Base-by-base conservation (phyloP, 202 grass and related monocot species). In the Setaria viridis region DNA sequence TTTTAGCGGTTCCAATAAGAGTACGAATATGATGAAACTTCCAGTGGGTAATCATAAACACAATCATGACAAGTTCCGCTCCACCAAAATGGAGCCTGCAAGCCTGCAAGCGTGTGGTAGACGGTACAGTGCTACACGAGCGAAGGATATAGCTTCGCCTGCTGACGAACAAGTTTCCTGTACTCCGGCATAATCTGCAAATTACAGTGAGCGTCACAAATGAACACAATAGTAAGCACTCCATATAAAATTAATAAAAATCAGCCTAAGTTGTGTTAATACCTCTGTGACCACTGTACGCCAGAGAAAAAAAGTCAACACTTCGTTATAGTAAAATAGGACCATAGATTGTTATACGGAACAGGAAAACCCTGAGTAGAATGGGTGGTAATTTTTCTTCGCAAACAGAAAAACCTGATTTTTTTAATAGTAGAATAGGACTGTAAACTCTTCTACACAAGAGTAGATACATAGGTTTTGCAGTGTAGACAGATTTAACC, bases 111-210 rank as follows among this genome's bases (percentile, higher is more conserved):
- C 37, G 67, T 43, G 57, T 64, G 67, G 81, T 53, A 62, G 67
- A 32, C 32, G 16, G 53, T 35, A 53, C 45, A 47, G 66, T 63
- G 42, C 67, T 92, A 94, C 62, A 84, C 10, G 9, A 67, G 80
- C 1, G 87, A 77, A 13, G 91, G 93, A 25, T 95, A 98, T 47
- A 46, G 60, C 80, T 87, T 93, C 16, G 89, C 74, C 88, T 95
- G 95, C 43, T 90, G 78, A 60, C 83, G 77, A 33, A 98, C 89
- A 46, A 84, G 73, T 7, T 80, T 90, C 77, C n/a, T 87, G 87
- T 95, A 95, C 65, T 95, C 91, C 0, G 72, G 14, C 55, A 66
- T 73, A 76, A 93, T 64, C 93, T 95, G 85, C 59, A 81, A 74
- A 88, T 81, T 81, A 50, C 59, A 85, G 59, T 51, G 7, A 70